phyloP scores from a whole-genome alignment of 2,329 filamentous ascomycete species.

The Cordyceps cateniannulata region DNA sequence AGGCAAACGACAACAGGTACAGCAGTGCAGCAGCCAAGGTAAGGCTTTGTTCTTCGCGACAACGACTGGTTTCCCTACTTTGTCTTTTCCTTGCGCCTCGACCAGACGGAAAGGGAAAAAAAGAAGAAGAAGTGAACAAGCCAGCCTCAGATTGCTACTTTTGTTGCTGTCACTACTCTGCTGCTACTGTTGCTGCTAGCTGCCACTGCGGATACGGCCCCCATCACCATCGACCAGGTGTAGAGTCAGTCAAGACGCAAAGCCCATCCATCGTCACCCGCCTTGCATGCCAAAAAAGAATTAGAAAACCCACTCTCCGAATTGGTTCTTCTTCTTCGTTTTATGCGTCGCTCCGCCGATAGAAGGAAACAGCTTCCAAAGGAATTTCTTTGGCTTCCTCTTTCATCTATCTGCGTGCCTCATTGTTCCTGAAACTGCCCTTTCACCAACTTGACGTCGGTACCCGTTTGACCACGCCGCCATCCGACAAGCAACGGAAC shows the following conservation, averaged over 20 bases:
- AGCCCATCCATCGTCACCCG: not conserved
- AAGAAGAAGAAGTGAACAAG: not conserved
- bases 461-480: not conserved
- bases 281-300: not conserved
- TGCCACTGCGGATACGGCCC: not conserved
- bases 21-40: not conserved
- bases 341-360: not conserved
- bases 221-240: constrained; percentile 5
- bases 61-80: not conserved
- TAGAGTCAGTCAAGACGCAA: constrained; percentile 10
- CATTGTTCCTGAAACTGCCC: not conserved
- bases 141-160: not conserved
- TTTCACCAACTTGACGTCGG: not conserved
- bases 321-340: not conserved
- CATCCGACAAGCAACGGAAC: not conserved
- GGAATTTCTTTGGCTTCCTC: too few relatives aligned
- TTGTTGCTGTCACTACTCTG: not conserved
- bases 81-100: not conserved
- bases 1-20: constrained; percentile 10
- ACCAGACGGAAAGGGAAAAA: not conserved
- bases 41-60: constrained; percentile 1
- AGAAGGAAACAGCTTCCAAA: not conserved
- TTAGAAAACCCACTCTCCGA: constrained; percentile 1
- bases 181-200: not conserved
- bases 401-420: not conserved